Evolutionary conservation across 2,329 filamentous ascomycete genomes (phyloP), one percentile per base, ranked within the genome.

Genomic region (Claviceps sp.): DNA sequence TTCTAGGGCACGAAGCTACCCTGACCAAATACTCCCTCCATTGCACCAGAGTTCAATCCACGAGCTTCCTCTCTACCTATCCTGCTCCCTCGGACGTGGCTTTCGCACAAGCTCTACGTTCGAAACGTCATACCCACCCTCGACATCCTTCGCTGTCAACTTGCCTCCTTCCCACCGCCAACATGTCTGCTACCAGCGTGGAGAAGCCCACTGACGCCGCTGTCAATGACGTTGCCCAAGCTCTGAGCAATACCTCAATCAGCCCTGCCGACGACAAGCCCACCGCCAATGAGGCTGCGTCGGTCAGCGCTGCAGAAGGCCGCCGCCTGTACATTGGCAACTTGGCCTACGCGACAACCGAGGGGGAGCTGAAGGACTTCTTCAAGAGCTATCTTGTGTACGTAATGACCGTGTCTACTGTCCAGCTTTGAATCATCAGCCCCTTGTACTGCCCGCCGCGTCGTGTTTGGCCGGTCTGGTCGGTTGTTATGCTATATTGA

Each of bases 291-390:
- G 89, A 95, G 72, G 89, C 90, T 72, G 89, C 93, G 69, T 85
- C 93, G 72, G 88, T 89, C 75, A 95, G 89, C 77, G 93, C 93
- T 73, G 90, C 91, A 74, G 93, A 98, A 81, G 91, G 93, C 73
- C 88, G 93, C 79, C 88, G 93, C 78, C 86, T 98, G 67, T 98
- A 98, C 79, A 97, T 98, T 79, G 93, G 93, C 80, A 98, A 98
- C 81, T 87, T 98, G 83, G 93, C 93, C 68, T 98, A 98, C 74
- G 90, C 91, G 85, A 97, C 93, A 84, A 95, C 89, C 73, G 93
- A 97, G 87, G 93, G 87, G 85, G 89, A 96, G 85, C 88, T 98
- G 82, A 95, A 94, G 81, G 87, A 93, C 66, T 98, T 98, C 82
- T 98, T 98, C 86, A 91, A 93, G 81, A 87, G 85, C 74, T 97